Evolutionary conservation across 768 basidiomycete species (phyloP), one percentile per base, ranked within the genome.

Genomic region (Boletus rufocinnamomeus): DNA sequence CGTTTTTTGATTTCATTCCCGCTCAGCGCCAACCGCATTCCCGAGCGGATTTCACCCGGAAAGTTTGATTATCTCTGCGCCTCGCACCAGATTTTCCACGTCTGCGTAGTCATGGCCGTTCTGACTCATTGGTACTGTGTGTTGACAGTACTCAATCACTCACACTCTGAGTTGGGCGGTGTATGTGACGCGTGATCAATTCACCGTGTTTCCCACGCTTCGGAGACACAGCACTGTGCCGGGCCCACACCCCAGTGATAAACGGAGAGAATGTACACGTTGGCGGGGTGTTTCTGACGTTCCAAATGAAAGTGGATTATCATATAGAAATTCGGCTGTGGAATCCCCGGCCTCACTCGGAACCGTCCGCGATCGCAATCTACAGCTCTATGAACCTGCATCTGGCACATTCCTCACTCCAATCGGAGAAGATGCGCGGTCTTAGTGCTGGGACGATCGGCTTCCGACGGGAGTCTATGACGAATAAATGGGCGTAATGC

Each of bases 71-170:
- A 82, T 66, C 82, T 91, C 66, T 81, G 86, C 55, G 82, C 89
- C 0, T 93, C 89, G 21, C 94, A 96, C 76, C 91, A 95, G 73
- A 89, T 96, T 65, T 95, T 97, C 73, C 95, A 95, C 69, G 71
- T 86, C 59, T 85, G 82, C 66, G 93, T 95, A 38, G 78, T 93
- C 54, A 72, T 86, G 27, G 91, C 88, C 11, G 89, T 87, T 37
- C 72, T 87, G 63, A 76, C 83, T 11, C 89, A 91, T 63, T 91
- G 87, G 74, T 71, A 74, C 37, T 77, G 75, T 63, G 77, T 90
- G 57, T 64, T 85, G 58, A 80, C 79, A 25, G 80, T 80, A 44
- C 80, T 90, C 66, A 69, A 82, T 58, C 81, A 86, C 72, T 82
- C 85, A 72, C 85, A 90, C 73, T 57, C 65, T 50, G 59, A 54